A percentile compares a stretch with the other conserved stretches of the same genome.
Evolutionary conservation across 1,284 basidiomycete species (phyloP).

Genomic region (Dichomitus squalens): DNA sequence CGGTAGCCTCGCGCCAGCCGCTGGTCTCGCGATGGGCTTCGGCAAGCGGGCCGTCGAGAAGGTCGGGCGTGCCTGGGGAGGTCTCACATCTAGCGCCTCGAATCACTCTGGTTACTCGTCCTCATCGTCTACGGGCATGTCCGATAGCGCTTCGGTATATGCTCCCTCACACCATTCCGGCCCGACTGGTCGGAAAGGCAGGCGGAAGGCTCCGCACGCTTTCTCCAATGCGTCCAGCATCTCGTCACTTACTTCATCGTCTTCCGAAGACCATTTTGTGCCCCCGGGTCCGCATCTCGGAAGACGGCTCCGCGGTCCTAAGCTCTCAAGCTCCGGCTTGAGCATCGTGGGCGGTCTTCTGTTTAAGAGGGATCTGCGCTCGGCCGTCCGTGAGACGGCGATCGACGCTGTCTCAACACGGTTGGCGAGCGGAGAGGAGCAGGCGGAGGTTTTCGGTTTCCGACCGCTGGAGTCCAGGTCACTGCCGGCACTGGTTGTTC

Average conservation of each 20-base stretch:
- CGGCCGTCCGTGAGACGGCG: constrained; percentile 66
- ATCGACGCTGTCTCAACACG: constrained; percentile 35
- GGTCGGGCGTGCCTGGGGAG: constrained; percentile 40
- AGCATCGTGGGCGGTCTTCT: constrained; percentile 52
- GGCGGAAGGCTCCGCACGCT: constrained; percentile 57
- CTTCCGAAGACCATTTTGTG: constrained; percentile 48
- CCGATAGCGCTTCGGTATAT: constrained; percentile 34
- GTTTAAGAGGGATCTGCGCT: constrained; percentile 61
- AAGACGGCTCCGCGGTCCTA: constrained; percentile 52
- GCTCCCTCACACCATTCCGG: constrained; percentile 42
- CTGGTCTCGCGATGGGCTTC: constrained; percentile 59
- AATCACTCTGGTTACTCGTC: constrained; percentile 43
- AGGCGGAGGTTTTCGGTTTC: constrained; percentile 16
- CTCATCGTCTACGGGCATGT: constrained; percentile 29
- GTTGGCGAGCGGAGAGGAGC: constrained; percentile 26
- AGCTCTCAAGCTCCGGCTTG: constrained; percentile 39
- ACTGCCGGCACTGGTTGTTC: constrained; percentile 72
- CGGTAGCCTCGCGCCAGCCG: constrained; percentile 63
- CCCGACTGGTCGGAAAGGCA: constrained; percentile 34
- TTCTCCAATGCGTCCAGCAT: constrained; percentile 61
- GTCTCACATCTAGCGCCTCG: constrained; percentile 43
- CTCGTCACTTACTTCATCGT: constrained; percentile 50
- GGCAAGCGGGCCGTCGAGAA: constrained; percentile 72
- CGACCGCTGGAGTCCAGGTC: constrained; percentile 51
- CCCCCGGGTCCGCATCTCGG: constrained; percentile 56